These are phyloP conservation scores for Xylariaceae sp. DNA, from an alignment of 2,329 filamentous ascomycete species.

Conservation along the genomic window DNA sequence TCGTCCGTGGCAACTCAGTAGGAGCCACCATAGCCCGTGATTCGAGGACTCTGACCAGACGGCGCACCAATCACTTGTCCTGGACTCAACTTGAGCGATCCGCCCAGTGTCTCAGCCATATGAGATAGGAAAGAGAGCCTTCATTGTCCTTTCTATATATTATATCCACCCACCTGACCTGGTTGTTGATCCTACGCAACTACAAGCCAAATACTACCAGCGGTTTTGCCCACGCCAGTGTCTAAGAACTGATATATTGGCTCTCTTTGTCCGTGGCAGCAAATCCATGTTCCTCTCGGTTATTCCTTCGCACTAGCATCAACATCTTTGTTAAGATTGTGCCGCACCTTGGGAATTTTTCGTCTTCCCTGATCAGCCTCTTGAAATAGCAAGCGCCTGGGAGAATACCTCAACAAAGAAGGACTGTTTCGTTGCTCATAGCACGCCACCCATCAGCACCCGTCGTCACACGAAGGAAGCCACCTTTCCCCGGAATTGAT, in stretches of 20 bases:
- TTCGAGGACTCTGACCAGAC: slow-evolving; percentile 1
- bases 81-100: slow-evolving; percentile 15
- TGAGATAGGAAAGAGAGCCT: slow-evolving; percentile 22
- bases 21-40: not conserved
- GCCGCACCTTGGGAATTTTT: slow-evolving; percentile 21
- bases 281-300: slow-evolving; percentile 24
- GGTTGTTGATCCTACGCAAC: slow-evolving; percentile 22
- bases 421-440: slow-evolving; percentile 28
- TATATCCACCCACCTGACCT: slow-evolving; percentile 8
- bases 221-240: slow-evolving; percentile 24
- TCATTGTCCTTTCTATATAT: slow-evolving; percentile 17
- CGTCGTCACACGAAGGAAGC: slow-evolving; percentile 23
- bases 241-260: slow-evolving; percentile 27
- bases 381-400: slow-evolving; percentile 27
- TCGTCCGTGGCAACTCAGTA: not conserved
- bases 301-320: slow-evolving; percentile 22
- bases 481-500: slow-evolving; percentile 9
- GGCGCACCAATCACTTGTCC: slow-evolving; percentile 8
- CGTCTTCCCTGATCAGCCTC: slow-evolving; percentile 22
- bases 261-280: slow-evolving; percentile 29
- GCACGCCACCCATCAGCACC: slow-evolving; percentile 14
- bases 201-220: slow-evolving; percentile 14
- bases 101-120: slow-evolving; percentile 25
- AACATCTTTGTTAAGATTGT: slow-evolving; percentile 18
- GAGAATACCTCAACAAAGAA: slow-evolving; percentile 29